Conservation (phyloP, 2,329 filamentous ascomycete species). For the Alternaria arbusti region DNA sequence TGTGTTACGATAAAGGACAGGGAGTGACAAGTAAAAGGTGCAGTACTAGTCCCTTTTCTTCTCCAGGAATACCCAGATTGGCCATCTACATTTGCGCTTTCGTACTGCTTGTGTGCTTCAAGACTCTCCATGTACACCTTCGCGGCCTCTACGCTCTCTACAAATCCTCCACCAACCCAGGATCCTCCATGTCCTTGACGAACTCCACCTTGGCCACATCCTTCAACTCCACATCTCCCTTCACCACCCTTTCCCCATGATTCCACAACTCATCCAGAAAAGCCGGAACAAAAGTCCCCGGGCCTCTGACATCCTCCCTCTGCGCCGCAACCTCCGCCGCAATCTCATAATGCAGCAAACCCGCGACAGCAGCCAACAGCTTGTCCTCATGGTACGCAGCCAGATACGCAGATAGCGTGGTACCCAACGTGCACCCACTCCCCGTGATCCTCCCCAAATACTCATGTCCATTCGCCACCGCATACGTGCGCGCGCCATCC, state of each 20-base stretch:
- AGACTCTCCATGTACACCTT: background rate
- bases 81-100: background rate
- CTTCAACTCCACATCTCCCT: constrained; percentile 18
- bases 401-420: constrained; percentile 76
- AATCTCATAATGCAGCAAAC: constrained; percentile 77
- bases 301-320: constrained; percentile 71
- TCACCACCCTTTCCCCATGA: constrained; percentile 16
- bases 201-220: constrained; percentile 27
- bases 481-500: constrained; percentile 72
- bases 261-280: constrained; percentile 75
- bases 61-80: background rate
- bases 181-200: constrained; percentile 20
- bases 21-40: background rate
- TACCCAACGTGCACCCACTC: constrained; percentile 81
- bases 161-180: background rate
- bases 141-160: background rate
- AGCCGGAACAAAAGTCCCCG: constrained; percentile 84
- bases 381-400: constrained; percentile 51
- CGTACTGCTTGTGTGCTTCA: background rate
- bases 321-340: constrained; percentile 71
- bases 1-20: background rate
- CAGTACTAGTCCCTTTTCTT: background rate
- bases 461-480: constrained; percentile 77
- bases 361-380: constrained; percentile 75
- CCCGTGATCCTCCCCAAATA: constrained; percentile 75